Evolutionary conservation across 768 basidiomycete species (phyloP), one percentile per base, ranked within the genome.

Genomic region (Hypholoma sublateritium): DNA sequence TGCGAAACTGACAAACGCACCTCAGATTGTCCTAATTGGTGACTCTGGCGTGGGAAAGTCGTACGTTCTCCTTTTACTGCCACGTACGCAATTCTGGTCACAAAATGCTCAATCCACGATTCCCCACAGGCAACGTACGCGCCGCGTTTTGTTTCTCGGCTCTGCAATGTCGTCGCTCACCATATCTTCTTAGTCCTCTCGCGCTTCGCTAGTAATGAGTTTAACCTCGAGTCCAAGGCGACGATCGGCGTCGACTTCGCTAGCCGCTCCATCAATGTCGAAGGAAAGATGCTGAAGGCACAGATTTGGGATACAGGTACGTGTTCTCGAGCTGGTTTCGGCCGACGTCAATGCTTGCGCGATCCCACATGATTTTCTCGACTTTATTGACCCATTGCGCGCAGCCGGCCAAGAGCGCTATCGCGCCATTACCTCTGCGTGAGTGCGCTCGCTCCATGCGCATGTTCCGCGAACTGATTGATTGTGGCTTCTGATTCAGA

Each of bases 231-330:
- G 70, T 94, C 95, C 43, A 98, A 98, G 80, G 98, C 96, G 59
- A 99, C 97, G 24, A 98, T 99, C 72, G 96, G 97, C 52, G 96
- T 99, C 65, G 96, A 98, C 74, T 99, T 99, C 66, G 97, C 96
- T 3, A 98, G 95, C 41, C 86, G 97, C 68, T 91, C 93, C n/a
- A 92, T 94, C 72, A 90, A 82, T 64, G 91, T 98, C 17, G 96
- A 98, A 69, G 86, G 86, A 36, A 98, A 98, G 86, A 95, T 87
- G 2, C 84, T 99, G 65, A 98, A 98, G 75, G 96, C 96, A 19
- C 96, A 98, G 76, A 91, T 99, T 66, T 99, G 96, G 96, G 97
- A 99, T 74, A 99, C 96, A 64, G 94, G 93, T 93, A 64, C 65
- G 89, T 73, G 50, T 44, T 17, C 56, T 48, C 35, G 34, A 53